Evolutionary conservation across 1,139 yeast genomes (phyloP), one percentile per base, ranked within the genome.

Genomic region (Eremothecium cymbalariae): DNA sequence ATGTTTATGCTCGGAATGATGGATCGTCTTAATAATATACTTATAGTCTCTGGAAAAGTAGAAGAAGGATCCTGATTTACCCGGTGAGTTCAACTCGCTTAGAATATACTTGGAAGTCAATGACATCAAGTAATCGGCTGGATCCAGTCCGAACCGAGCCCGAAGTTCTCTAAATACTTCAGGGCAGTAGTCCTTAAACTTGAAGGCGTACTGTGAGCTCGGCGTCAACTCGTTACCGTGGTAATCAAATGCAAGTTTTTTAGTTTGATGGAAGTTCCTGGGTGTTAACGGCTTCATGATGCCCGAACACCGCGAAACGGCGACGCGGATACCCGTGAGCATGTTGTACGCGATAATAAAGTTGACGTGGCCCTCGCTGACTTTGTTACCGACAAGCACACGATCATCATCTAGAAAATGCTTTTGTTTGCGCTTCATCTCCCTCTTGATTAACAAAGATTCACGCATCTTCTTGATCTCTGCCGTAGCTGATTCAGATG

Each of bases 281-380:
- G 76, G 80, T 2, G 68, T 70, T 31, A 90, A 63, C 24, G 80
- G 78, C 39, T 79, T 73, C 72, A 85, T 83, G 6, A 81, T 70
- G 29, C 94, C 94, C 1, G 95, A 84, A 50, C 94, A 82, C 39
- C 95, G 66, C 8, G 95, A 83, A 1, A 86, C 97, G 0, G 96
- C 93, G 2, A 88, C 95, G 40, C 98, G 69, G 33, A 93, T 90
- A 8, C 99, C 98, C 0, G 98, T 88, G 39, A 93, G 68, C 96
- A 93, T 90, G 58, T 90, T 86, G 58, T 90, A 93, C 1, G 97
- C 98, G 67, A 90, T 78, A 23, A 86, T 85, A 51, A 81, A 93
- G 58, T 88, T 90, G 35, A 77, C 86, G 53, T 90, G 97, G 29
- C 95, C 97, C 58, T 85, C 95, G 43, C 82, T 74, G 31, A 86